Evolutionary conservation across 225 moss, liverwort and hornwort genomes (phyloP).

Genomic region (Sphagnum contortum): DNA sequence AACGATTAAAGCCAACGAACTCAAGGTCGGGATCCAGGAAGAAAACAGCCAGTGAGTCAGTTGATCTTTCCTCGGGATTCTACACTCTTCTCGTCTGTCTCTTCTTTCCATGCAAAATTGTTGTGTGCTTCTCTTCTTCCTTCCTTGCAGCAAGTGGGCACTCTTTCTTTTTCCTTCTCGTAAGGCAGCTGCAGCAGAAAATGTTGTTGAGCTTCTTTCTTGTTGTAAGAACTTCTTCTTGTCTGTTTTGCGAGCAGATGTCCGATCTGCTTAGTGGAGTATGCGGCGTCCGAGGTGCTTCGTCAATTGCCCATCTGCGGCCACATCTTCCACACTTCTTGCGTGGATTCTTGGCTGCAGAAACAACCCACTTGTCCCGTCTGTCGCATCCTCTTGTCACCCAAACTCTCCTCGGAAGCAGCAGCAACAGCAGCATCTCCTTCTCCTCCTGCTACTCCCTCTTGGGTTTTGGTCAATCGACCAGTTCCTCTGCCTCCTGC

Average conservation of each 20-base stretch:
- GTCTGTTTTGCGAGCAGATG: conserved; percentile 13
- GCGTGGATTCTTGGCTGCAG: conserved; percentile 28
- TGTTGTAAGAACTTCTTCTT: too few species aligned
- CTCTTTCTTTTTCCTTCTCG: too few species aligned
- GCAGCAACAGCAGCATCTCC: conserved; percentile 3
- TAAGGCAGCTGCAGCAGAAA: too few species aligned
- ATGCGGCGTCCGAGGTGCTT: conserved; percentile 12
- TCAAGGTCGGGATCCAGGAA: conserved; percentile 34
- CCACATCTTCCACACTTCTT: conserved; percentile 33
- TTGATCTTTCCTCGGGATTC: too few species aligned
- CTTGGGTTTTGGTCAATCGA: conserved; percentile 51
- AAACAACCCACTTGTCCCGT: conserved; percentile 26
- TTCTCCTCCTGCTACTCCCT: conserved; percentile 15
- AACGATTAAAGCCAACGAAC: conserved; percentile 31
- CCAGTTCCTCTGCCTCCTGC: conserved; percentile 45
- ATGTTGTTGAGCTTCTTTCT: too few species aligned
- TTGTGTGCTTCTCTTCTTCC: too few species aligned
- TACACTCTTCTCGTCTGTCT: too few species aligned
- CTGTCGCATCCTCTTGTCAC: conserved; percentile 22
- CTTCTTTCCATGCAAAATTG: too few species aligned
- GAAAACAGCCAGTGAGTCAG: conserved; percentile 2
- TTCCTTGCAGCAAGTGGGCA: too few species aligned
- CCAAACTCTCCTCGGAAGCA: conserved; percentile 3
- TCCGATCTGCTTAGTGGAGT: conserved; percentile 26
- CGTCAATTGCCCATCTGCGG: conserved; percentile 31